phyloP scores from a whole-genome alignment of 2,329 filamentous ascomycete genomes.

The Aspergillus quadrilineatus region DNA sequence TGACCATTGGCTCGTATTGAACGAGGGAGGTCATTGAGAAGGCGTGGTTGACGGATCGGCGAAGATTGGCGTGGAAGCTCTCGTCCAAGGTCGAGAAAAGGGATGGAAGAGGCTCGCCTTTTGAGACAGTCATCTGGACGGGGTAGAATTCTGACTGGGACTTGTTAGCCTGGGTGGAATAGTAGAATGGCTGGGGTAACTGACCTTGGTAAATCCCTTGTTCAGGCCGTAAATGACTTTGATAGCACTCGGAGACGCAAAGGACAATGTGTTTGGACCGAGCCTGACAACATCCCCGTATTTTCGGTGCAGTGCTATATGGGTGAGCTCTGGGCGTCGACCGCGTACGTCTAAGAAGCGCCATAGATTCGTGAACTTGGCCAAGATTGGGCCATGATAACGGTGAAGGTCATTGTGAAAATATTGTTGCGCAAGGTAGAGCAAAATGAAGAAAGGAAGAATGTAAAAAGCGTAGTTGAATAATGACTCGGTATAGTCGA shows the following conservation, averaged over 20 bases:
- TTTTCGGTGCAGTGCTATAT: slow-evolving; percentile 66
- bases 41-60: slow-evolving; percentile 18
- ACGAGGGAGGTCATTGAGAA: slow-evolving; percentile 19
- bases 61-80: slow-evolving; percentile 15
- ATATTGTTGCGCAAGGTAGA: slow-evolving; percentile 2
- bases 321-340: slow-evolving; percentile 65
- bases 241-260: slow-evolving; percentile 70
- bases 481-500: background rate
- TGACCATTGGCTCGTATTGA: slow-evolving; percentile 18
- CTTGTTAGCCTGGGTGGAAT: background rate
- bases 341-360: slow-evolving; percentile 67
- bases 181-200: background rate
- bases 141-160: slow-evolving; percentile 70
- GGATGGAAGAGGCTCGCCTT: slow-evolving; percentile 66
- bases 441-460: background rate
- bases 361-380: slow-evolving; percentile 71
- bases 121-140: slow-evolving; percentile 70
- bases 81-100: slow-evolving; percentile 69
- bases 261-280: slow-evolving; percentile 70
- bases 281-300: slow-evolving; percentile 73
- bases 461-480: slow-evolving; percentile 9
- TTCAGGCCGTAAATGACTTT: slow-evolving; percentile 81
- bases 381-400: slow-evolving; percentile 67
- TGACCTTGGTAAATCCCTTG: slow-evolving; percentile 74
- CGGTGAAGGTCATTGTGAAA: slow-evolving; percentile 10